phyloP scores from a whole-genome alignment of 1,284 basidiomycete genomes.

The Apiotrichum sp. region DNA sequence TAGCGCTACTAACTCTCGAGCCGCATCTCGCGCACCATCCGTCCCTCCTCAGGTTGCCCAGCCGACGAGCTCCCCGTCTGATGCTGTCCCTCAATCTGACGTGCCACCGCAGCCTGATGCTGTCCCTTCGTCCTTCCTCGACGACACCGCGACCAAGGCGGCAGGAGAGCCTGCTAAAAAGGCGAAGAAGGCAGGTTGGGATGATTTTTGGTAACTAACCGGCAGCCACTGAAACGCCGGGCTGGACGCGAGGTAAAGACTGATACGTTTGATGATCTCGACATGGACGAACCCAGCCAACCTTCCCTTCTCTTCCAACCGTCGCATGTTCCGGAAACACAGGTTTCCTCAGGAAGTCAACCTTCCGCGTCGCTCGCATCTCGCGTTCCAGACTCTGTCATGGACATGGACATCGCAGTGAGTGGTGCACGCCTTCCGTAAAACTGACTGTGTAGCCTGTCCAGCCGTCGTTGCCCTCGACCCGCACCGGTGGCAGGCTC shows the following conservation, averaged over 20 bases:
- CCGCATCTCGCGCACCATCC: slow-evolving; percentile 2
- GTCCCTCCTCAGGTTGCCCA: not conserved
- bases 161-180: not conserved
- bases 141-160: slow-evolving; percentile 14
- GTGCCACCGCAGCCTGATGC: slow-evolving; percentile 5
- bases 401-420: slow-evolving; percentile 9
- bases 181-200: not conserved
- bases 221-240: slow-evolving; percentile 24
- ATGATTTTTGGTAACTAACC: not conserved
- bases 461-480: not conserved
- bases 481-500: slow-evolving; percentile 5
- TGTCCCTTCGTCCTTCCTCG: slow-evolving; percentile 34
- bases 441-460: not conserved
- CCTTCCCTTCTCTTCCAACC: not conserved
- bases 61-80: too few species aligned
- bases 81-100: too few species aligned
- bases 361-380: not conserved
- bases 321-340: slow-evolving; percentile 9
- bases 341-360: slow-evolving; percentile 3
- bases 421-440: not conserved
- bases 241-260: slow-evolving; percentile 18
- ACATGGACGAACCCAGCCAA: not conserved
- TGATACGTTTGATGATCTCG: slow-evolving; percentile 16
- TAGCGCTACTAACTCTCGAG: not conserved
- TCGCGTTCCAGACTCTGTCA: slow-evolving; percentile 15